Evolutionary conservation across 2,329 filamentous ascomycete species (phyloP).

Genomic region (Sordariomycetes sp.): DNA sequence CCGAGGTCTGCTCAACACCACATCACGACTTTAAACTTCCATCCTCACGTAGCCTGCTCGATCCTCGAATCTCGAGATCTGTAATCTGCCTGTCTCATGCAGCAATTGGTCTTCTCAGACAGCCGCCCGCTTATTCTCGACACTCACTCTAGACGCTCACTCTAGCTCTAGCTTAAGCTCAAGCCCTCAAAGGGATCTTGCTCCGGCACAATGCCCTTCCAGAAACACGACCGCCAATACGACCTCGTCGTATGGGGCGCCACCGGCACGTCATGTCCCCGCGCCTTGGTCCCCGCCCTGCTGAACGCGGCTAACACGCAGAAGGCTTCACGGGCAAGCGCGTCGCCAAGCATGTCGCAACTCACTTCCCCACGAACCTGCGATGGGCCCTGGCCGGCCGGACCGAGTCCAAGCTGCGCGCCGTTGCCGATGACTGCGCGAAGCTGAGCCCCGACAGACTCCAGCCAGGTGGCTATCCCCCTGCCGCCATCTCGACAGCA

Average conservation of each 20-base stretch:
- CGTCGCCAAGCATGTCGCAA: slow-evolving; percentile 64
- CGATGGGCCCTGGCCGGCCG: slow-evolving; percentile 86
- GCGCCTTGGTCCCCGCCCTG: not conserved
- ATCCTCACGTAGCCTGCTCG: no score
- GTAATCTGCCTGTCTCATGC: no score
- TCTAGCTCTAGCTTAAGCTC: not conserved
- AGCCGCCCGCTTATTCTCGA: no score
- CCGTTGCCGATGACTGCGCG: slow-evolving; percentile 56
- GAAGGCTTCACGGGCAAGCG: slow-evolving; percentile 74
- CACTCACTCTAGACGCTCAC: not conserved
- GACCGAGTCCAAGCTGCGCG: slow-evolving; percentile 63
- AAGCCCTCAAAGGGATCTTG: not conserved
- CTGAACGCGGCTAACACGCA: not conserved
- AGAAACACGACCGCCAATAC: slow-evolving; percentile 41
- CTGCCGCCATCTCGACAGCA: not conserved
- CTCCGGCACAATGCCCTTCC: slow-evolving; percentile 27
- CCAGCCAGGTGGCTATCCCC: slow-evolving; percentile 46
- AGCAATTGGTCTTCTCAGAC: no score
- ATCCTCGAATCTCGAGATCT: no score
- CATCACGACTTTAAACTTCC: no score
- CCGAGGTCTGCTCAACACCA: no score
- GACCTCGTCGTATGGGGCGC: slow-evolving; percentile 48
- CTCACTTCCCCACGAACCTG: slow-evolving; percentile 60
- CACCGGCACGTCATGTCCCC: slow-evolving; percentile 32
- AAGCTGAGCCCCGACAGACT: slow-evolving; percentile 55